These are phyloP conservation scores for Fragilariopsis cylindrus DNA, from an alignment of 108 stramenopile species.

Conservation along the genomic window DNA sequence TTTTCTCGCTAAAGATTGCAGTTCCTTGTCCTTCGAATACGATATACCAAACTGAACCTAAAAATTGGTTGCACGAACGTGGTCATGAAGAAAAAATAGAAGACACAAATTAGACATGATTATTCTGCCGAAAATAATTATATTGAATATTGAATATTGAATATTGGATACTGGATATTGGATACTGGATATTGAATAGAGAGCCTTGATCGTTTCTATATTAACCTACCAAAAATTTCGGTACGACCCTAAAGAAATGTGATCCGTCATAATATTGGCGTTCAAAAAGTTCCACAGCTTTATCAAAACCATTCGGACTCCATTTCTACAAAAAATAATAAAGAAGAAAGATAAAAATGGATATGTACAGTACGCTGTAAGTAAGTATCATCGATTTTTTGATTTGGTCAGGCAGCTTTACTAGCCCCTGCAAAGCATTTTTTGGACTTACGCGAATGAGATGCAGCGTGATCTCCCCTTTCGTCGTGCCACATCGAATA, in stretches of 20 bases:
- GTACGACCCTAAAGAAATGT: slow-evolving; percentile 66
- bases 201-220: too few species aligned
- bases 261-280: slow-evolving; percentile 75
- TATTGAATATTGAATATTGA: too few species aligned
- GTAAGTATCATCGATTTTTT: background rate
- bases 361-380: background rate
- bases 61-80: slow-evolving; percentile 60
- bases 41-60: slow-evolving; percentile 91
- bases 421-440: background rate
- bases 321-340: slow-evolving; percentile 42
- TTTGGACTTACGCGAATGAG: slow-evolving; percentile 26
- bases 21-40: slow-evolving; percentile 50
- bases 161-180: too few species aligned
- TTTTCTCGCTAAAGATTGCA: slow-evolving; percentile 39
- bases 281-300: slow-evolving; percentile 81
- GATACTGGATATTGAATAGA: too few species aligned
- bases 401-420: background rate
- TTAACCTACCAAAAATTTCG: too few species aligned
- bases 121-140: too few species aligned
- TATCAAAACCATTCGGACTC: slow-evolving; percentile 88
- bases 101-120: too few species aligned
- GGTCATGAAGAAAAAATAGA: slow-evolving; percentile 30
- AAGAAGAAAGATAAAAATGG: background rate
- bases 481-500: slow-evolving; percentile 45
- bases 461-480: slow-evolving; percentile 39